A percentile compares a stretch with the other conserved stretches of the same genome.
Evolutionary conservation across 2,329 filamentous ascomycete genomes (phyloP).

Genomic region (Nakataea oryzae): DNA sequence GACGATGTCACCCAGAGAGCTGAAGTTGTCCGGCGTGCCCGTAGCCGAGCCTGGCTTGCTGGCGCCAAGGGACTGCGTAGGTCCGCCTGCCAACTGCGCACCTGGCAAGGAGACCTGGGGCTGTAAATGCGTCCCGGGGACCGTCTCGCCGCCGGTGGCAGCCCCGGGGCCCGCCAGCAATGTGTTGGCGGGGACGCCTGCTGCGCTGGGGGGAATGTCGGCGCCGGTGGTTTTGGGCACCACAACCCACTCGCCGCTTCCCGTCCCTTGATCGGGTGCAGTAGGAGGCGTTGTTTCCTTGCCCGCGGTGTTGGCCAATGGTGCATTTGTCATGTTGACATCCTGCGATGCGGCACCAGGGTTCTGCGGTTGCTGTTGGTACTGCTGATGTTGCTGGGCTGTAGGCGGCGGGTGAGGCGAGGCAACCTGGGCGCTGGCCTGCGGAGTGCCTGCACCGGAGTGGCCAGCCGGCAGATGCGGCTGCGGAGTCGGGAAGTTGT

Average conservation of each 20-base stretch:
- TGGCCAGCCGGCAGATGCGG: constrained; percentile 43
- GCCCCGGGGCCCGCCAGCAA: constrained; percentile 11
- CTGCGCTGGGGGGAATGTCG: neutral
- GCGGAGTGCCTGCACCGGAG: constrained; percentile 44
- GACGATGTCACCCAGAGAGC: constrained; percentile 54
- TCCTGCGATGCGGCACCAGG: constrained; percentile 22
- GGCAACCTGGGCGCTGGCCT: constrained; percentile 33
- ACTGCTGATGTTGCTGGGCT: constrained; percentile 7
- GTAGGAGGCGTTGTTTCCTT: constrained; percentile 26
- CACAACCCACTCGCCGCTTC: constrained; percentile 63
- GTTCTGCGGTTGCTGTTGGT: constrained; percentile 10
- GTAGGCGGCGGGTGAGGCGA: constrained; percentile 28
- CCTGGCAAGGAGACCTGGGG: neutral
- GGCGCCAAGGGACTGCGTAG: constrained; percentile 6
- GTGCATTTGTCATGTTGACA: constrained; percentile 49
- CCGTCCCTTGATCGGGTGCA: constrained; percentile 38
- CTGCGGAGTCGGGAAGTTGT: constrained; percentile 52
- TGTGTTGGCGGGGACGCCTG: constrained; percentile 4
- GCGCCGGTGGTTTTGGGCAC: constrained; percentile 45
- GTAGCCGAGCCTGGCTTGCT: constrained; percentile 30
- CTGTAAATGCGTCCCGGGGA: neutral
- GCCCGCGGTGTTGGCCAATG: constrained; percentile 12
- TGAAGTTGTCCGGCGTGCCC: constrained; percentile 46
- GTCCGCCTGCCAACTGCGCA: neutral
- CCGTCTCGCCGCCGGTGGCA: neutral